Evolutionary conservation across 495 filamentous ascomycete species (phyloP).

Genomic region (Aspergillus steynii): DNA sequence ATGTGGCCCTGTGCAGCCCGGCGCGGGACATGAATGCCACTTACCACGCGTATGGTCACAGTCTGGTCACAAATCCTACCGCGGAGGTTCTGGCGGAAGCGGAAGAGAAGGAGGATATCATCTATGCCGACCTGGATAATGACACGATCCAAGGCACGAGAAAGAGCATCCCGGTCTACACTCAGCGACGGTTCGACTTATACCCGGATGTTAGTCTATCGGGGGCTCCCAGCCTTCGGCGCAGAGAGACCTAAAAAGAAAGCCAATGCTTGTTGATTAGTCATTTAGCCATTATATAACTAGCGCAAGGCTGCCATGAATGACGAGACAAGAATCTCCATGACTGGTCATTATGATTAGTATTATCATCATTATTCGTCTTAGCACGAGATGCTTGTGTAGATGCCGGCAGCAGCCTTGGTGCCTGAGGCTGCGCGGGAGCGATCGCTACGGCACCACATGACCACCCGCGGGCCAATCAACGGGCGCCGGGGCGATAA

Average conservation of each 20-base stretch:
- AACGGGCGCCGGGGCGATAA: constrained; percentile 27
- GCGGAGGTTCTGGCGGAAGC: constrained; percentile 74
- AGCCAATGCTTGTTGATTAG: background rate
- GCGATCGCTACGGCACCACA: background rate
- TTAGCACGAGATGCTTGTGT: background rate
- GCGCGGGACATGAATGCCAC: constrained; percentile 73
- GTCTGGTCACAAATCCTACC: constrained; percentile 85
- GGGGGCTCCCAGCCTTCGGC: background rate
- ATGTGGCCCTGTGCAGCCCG: constrained; percentile 89
- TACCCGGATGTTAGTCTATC: constrained; percentile 79
- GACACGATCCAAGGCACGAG: constrained; percentile 74
- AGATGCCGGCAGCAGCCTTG: background rate
- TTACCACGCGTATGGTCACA: constrained; percentile 94
- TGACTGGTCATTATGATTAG: no score
- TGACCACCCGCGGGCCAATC: constrained; percentile 23
- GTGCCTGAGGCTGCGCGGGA: no score
- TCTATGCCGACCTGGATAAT: constrained; percentile 72
- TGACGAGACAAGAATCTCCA: background rate
- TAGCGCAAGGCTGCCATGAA: background rate
- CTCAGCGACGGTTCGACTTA: constrained; percentile 90
- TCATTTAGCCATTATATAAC: background rate
- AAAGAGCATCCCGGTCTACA: constrained; percentile 79
- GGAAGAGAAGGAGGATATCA: constrained; percentile 71
- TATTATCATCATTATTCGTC: no score
- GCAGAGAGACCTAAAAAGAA: constrained; percentile 5